Percentiles rank a stretch among this genome's conserved stretches.
phyloP scores from a whole-genome alignment of 225 moss, liverwort and hornwort species.

The Bryoerythrophyllum caledonicum region DNA sequence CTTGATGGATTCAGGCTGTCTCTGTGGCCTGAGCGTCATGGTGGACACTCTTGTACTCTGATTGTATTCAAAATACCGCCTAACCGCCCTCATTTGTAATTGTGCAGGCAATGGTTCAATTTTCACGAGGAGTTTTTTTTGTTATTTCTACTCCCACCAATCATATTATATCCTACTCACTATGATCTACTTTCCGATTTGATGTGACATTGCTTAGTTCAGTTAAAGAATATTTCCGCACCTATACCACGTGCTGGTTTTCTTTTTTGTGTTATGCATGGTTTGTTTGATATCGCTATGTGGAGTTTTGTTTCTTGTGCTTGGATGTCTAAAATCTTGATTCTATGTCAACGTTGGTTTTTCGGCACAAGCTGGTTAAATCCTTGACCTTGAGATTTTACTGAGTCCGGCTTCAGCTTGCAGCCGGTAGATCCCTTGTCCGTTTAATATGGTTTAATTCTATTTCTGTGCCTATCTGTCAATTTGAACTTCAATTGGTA shows the following conservation, averaged over 20 bases:
- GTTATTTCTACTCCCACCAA: constrained; percentile 92
- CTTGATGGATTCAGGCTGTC: constrained; percentile 6
- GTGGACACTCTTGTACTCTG: constrained; percentile 20
- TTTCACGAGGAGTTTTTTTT: constrained; percentile 99
- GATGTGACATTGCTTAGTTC: constrained; percentile 6
- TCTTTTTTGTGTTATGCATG: neutral
- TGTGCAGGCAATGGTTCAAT: constrained; percentile 98
- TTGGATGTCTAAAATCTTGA: constrained; percentile 12
- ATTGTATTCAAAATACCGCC: constrained; percentile 2
- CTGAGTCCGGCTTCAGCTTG: constrained; percentile 90
- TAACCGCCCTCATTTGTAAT: constrained; percentile 15
- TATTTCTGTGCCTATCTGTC: neutral
- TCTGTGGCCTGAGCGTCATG: constrained; percentile 4
- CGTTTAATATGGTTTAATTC: neutral
- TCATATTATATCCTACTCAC: constrained; percentile 88
- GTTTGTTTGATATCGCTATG: neutral
- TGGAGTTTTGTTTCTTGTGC: constrained; percentile 4
- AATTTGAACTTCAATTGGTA: neutral
- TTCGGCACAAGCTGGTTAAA: constrained; percentile 18
- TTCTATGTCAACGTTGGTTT: constrained; percentile 16
- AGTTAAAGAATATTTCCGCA: neutral
- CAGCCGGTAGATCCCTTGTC: constrained; percentile 61
- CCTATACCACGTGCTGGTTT: neutral
- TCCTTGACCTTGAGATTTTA: constrained; percentile 59
- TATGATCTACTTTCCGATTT: constrained; percentile 13